phyloP scores from a whole-genome alignment of 1,284 basidiomycete species.

The Cryptococcus amylolentus region DNA sequence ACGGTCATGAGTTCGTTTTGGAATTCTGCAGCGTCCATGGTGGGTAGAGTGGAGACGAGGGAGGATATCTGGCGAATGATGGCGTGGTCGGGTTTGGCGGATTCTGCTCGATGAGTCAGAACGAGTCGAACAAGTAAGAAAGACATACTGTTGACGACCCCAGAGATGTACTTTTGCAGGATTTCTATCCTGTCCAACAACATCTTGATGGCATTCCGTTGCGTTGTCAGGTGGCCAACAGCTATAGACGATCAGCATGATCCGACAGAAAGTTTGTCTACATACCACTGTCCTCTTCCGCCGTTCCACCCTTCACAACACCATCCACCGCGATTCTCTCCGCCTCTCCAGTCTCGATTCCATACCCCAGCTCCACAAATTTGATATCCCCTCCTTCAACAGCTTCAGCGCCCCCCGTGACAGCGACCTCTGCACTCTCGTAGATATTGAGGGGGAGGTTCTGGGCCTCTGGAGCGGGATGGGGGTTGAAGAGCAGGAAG shows the following conservation, averaged over 20 bases:
- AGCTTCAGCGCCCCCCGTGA: conserved; percentile 57
- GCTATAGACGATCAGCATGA: conserved; percentile 55
- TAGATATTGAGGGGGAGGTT: conserved; percentile 82
- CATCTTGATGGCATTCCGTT: conserved; percentile 94
- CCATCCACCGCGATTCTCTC: conserved; percentile 98
- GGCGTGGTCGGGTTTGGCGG: conserved; percentile 67
- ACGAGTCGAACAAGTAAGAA: neutral
- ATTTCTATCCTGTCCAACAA: conserved; percentile 82
- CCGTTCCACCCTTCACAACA: conserved; percentile 71
- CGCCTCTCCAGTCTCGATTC: conserved; percentile 94
- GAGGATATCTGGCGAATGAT: conserved; percentile 80
- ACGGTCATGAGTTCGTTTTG: conserved; percentile 81
- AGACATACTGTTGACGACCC: conserved; percentile 65
- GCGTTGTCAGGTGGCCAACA: conserved; percentile 81
- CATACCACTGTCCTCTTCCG: conserved; percentile 55
- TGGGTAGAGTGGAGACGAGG: conserved; percentile 78
- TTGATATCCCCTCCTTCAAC: conserved; percentile 61
- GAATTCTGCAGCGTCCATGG: conserved; percentile 73
- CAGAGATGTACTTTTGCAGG: conserved; percentile 75
- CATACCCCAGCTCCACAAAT: conserved; percentile 68
- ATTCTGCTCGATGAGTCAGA: conserved; percentile 52
- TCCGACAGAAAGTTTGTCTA: conserved; percentile 1
- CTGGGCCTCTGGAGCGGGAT: conserved; percentile 48
- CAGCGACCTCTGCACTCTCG: conserved; percentile 50
- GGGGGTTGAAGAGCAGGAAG: conserved; percentile 53